Base-by-base conservation (phyloP, 1,284 basidiomycete genomes). In the Pseudozyma thailandica region DNA sequence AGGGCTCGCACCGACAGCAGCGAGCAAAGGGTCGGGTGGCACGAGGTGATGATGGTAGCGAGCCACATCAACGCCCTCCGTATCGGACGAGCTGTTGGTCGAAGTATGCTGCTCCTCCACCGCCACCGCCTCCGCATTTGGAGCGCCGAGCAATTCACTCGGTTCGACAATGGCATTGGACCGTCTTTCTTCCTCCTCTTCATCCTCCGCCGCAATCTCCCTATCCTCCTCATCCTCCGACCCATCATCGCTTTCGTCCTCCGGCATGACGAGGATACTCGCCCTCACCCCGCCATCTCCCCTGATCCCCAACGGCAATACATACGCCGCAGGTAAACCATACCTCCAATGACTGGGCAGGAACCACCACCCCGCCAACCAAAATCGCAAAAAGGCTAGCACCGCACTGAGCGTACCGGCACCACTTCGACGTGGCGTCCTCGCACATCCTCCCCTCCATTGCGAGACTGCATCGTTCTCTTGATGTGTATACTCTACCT, bases 241-340 rank as follows among this genome's bases (percentile, higher is more conserved):
- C 6, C n/a, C n/a, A n/a, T 62, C 63, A 12, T 76, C 76, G 31
- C 56, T 63, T 44, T 78, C 72, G 16, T 63, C 63, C 23, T 72
- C 72, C 2, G 72, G 69, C 49, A 72, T 51, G 18, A 78, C 48
- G 16, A 78, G 52, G 38, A 78, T 68, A 21, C 75, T 75, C 20
- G 77, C 69, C 12, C 73, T 54, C 27, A 79, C 72, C 12, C 77
- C 73, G 23, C 75, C 77, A 46, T 79, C 75, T 6, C 64, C 68
- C 4, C 75, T 39, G 25, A 79, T 77, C 5, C 77, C 74, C n/a
- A 79, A 44, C 9, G 75, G 77, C 27, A 75, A 38, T 26, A 78
- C 69, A 30, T 76, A 78, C 2, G 66, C 73, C 0, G 62, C 73
- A 1, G 64, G 75, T 6, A 75, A 44, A 15, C 61, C 66, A 42